Conservation (phyloP, 495 filamentous ascomycete species). For the Penicillium nucicola region DNA sequence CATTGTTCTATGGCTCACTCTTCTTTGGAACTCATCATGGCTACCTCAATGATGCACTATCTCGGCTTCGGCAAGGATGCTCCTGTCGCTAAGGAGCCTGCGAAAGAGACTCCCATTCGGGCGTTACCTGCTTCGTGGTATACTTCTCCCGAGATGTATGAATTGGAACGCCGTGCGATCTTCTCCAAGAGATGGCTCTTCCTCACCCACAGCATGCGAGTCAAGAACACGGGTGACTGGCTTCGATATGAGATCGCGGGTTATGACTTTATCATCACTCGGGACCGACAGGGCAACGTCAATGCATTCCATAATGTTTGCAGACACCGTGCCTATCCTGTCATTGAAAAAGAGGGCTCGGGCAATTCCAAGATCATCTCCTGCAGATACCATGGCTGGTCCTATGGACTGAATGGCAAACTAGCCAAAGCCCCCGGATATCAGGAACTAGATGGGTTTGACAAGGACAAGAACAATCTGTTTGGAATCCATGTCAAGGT, state of each 20-base stretch:
- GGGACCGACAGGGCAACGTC: slow-evolving; percentile 42
- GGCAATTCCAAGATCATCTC: slow-evolving; percentile 48
- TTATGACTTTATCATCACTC: slow-evolving; percentile 45
- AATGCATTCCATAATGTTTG: slow-evolving; percentile 57
- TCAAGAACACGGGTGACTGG: slow-evolving; percentile 46
- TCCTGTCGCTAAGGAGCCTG: slow-evolving; percentile 12
- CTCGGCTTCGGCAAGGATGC: slow-evolving; percentile 25
- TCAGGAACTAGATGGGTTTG: slow-evolving; percentile 47
- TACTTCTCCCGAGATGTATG: slow-evolving; percentile 44
- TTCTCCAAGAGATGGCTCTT: slow-evolving; percentile 51
- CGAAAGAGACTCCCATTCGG: slow-evolving; percentile 20
- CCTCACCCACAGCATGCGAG: slow-evolving; percentile 44
- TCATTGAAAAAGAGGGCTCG: slow-evolving; percentile 40
- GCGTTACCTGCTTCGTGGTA: slow-evolving; percentile 52
- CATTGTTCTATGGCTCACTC: not conserved
- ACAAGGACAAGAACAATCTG: slow-evolving; percentile 46
- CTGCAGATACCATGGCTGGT: slow-evolving; percentile 54
- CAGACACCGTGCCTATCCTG: slow-evolving; percentile 52
- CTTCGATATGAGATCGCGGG: slow-evolving; percentile 46
- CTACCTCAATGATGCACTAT: slow-evolving; percentile 29
- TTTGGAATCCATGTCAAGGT: slow-evolving; percentile 35
- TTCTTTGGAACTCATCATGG: slow-evolving; percentile 7
- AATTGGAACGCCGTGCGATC: slow-evolving; percentile 50
- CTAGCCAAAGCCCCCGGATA: slow-evolving; percentile 56
- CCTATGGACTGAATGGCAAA: slow-evolving; percentile 48